Percentiles rank a stretch among this genome's conserved stretches.
Evolutionary conservation across 208 protist species (phyloP).

Genomic region (Trypanosoma vivax): DNA sequence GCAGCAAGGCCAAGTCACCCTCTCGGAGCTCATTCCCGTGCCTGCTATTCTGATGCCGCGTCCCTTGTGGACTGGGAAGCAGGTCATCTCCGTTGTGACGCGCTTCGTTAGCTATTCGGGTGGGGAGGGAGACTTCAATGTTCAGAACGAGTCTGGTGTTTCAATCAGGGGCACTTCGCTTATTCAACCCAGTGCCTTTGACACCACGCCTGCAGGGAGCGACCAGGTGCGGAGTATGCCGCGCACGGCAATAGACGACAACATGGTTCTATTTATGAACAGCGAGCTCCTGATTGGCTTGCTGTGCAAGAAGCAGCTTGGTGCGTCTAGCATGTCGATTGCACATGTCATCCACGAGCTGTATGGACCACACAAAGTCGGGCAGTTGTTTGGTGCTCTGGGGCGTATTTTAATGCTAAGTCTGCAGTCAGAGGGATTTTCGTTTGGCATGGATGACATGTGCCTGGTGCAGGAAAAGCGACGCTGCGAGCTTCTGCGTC

Average conservation of each 20-base stretch:
- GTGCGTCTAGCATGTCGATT: slow-evolving; percentile 76
- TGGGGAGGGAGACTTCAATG: slow-evolving; percentile 5
- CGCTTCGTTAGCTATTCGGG: slow-evolving; percentile 57
- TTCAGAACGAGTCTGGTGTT: slow-evolving; percentile 41
- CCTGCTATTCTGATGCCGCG: slow-evolving; percentile 95
- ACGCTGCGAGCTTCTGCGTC: slow-evolving; percentile 56
- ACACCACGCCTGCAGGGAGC: slow-evolving; percentile 29
- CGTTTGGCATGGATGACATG: slow-evolving; percentile 98
- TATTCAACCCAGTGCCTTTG: slow-evolving; percentile 69
- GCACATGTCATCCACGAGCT: slow-evolving; percentile 96
- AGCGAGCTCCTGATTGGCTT: slow-evolving; percentile 96
- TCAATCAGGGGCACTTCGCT: slow-evolving; percentile 85
- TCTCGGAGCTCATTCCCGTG: slow-evolving; percentile 70
- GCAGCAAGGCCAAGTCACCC: slow-evolving; percentile 37
- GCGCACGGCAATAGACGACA: slow-evolving; percentile 59
- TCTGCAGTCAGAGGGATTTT: slow-evolving; percentile 95
- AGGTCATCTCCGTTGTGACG: slow-evolving; percentile 91
- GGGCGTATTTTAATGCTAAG: slow-evolving; percentile 94
- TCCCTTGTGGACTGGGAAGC: slow-evolving; percentile 96
- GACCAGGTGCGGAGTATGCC: slow-evolving; percentile 23
- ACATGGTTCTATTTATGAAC: slow-evolving; percentile 84
- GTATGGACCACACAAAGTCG: slow-evolving; percentile 93
- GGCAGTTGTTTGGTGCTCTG: slow-evolving; percentile 92
- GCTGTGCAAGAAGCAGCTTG: slow-evolving; percentile 96
- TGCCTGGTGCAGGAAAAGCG: slow-evolving; percentile 78